Evolutionary conservation across 352 stramenopile genomes (phyloP), one percentile per base, ranked within the genome.

Genomic region (Globisporangium cederbergense): DNA sequence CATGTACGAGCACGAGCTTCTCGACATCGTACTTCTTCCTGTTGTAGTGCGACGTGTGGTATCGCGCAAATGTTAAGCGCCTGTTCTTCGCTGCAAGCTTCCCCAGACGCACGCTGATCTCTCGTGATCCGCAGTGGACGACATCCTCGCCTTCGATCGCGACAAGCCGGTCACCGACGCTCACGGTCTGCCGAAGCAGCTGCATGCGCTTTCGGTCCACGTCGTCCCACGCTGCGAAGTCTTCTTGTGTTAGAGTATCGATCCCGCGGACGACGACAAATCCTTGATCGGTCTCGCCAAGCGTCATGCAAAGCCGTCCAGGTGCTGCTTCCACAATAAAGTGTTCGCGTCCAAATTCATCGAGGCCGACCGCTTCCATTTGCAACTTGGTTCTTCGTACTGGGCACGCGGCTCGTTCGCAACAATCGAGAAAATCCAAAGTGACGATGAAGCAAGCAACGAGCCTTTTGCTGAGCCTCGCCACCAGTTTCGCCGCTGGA

Each of bases 241-340:
- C 66, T 3, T 51, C 28, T 3, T 64, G 46, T 30, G 58, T 55
- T 5, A 78, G 47, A 3, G 55, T 30, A n/a, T 83, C 77, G 18
- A 86, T 52, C 0, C 73, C 71, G 30, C 73, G 68, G 20, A 90
- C 77, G n/a, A 87, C 60, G 9, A 84, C 67, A 30, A 77, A 81
- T 1, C 71, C 78, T 2, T 58, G 55, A 0, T 83, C 77, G 30
- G 71, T 81, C 58, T 90, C 80, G 28, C 74, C 66, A 6, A 90
- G 67, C 36, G 76, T 78, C 43, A 90, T 73, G 13, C 80, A 78
- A n/a, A 90, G 65, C 0, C 75, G 77, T 9, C 78, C 80, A 16
- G 76, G 71, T 2, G 77, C 73, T 0, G 77, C 77, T 62, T 82
- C 72, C 7, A 83, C 71, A 8, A 74, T 65, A 47, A 84, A 84